Evolutionary conservation across 176 grass and related monocot genomes (phyloP), one percentile per base, ranked within the genome.

Genomic region (Hyparrhenia diplandra): DNA sequence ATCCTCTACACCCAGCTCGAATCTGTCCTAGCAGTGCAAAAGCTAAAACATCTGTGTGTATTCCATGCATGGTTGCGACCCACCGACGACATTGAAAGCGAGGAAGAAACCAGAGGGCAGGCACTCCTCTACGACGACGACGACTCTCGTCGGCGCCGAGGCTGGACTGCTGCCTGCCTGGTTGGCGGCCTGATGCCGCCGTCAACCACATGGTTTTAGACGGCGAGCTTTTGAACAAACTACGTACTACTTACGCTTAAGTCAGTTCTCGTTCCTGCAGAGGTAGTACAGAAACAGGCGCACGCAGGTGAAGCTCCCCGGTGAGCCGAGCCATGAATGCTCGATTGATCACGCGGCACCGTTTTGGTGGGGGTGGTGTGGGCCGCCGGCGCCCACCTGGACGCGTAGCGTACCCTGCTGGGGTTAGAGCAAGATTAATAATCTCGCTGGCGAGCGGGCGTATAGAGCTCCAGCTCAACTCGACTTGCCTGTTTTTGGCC

Each of bases 1-100:
- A 86, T 90, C 73, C 59, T 86, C 79, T 90, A 82, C 69, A 16
- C 13, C 27, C 54, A 9, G 3, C 10, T 21, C n/a, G n/a, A n/a
- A n/a, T n/a, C n/a, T n/a, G n/a, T n/a, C n/a, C n/a, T n/a, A n/a
- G n/a, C n/a, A n/a, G n/a, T n/a, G n/a, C n/a, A n/a, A n/a, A n/a
- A 37, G 14, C 11, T 5, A 21, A 39, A 23, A 13, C 4, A n/a
- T 21, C 1, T 10, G 13, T 69, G n/a, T 14, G 36, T 13, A 36
- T 8, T 67, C 8, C 32, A 67, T 39, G 18, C 10, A 25, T 25
- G 67, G 36, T 28, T 8, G 67, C 37, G 11, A n/a, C 12, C 17
- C 10, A 42, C 12, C 7, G 8, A 39, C 43, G 14, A 5, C 45
- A 47, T 47, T 47, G 17, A 47, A 16, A 46, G 16, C 4, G 5